Conservation (phyloP, 164 flowering plant species). For the Magnolia kwangsiensis region DNA sequence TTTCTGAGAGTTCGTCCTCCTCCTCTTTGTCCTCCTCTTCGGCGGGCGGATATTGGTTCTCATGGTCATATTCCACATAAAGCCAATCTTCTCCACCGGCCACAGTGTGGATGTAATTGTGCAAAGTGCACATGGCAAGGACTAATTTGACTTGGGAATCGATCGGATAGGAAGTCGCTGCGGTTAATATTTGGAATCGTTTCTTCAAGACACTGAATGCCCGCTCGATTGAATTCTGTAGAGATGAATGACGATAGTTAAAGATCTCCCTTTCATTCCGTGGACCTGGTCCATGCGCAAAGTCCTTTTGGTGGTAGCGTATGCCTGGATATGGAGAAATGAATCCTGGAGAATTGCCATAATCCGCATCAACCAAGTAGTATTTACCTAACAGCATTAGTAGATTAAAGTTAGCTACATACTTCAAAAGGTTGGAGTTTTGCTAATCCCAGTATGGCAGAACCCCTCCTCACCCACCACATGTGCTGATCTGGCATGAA, state of each 20-base stretch:
- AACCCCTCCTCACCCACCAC: not conserved
- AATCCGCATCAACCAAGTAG: not conserved
- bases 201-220: not conserved
- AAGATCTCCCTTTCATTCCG: not conserved
- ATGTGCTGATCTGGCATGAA: not conserved
- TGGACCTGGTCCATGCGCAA: not conserved
- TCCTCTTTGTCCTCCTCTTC: not conserved
- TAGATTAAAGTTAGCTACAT: not conserved
- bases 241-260: not conserved
- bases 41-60: not conserved
- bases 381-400: not conserved
- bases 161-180: not conserved
- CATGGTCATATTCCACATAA: not conserved
- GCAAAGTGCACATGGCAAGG: not conserved
- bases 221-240: not conserved
- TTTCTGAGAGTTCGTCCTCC: not conserved
- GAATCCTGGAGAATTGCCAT: not conserved
- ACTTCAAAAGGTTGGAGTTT: not conserved
- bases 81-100: constrained; percentile 3
- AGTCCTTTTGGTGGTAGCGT: not conserved
- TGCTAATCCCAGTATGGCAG: not conserved
- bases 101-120: not conserved
- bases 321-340: constrained; percentile 1
- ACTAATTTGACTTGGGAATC: constrained; percentile 5
- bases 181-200: constrained; percentile 2